Conservation (phyloP, 2,329 filamentous ascomycete species). For the Trichoderma harzianum region DNA sequence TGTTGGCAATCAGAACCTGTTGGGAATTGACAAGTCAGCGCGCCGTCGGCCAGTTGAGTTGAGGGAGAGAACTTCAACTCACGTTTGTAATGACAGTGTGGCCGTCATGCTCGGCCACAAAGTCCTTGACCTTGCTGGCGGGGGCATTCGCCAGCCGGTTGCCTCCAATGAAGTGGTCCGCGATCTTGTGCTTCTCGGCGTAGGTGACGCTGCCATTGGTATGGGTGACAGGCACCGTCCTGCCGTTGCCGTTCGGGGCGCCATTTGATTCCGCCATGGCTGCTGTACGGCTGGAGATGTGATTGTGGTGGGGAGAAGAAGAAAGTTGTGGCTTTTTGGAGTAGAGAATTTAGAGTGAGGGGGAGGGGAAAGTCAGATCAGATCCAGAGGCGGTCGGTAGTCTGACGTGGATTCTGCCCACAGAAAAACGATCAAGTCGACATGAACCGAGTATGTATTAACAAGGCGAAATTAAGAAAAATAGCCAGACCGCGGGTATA, state of each 20-base stretch:
- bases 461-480: neutral
- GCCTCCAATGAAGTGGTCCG: slow-evolving; percentile 94
- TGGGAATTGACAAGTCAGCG: neutral
- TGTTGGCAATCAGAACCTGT: slow-evolving; percentile 97
- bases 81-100: slow-evolving; percentile 99
- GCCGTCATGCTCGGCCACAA: slow-evolving; percentile 82
- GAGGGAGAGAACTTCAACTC: slow-evolving; percentile 37
- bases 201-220: slow-evolving; percentile 63
- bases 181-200: slow-evolving; percentile 76
- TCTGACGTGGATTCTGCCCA: slow-evolving; percentile 1
- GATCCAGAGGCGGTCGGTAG: neutral
- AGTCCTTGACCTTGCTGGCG: slow-evolving; percentile 90
- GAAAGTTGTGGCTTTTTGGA: neutral
- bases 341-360: neutral
- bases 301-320: neutral
- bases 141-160: slow-evolving; percentile 80
- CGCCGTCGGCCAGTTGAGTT: neutral
- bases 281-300: slow-evolving; percentile 7
- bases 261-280: slow-evolving; percentile 48
- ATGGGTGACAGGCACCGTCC: slow-evolving; percentile 52
- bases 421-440: neutral
- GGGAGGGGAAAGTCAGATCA: neutral
- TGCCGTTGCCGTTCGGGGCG: slow-evolving; percentile 41
- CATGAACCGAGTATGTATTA: neutral
- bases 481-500: neutral